A percentile compares a stretch with the other conserved stretches of the same genome.
phyloP scores from a whole-genome alignment of 305 asterid species.

The Withania somnifera region DNA sequence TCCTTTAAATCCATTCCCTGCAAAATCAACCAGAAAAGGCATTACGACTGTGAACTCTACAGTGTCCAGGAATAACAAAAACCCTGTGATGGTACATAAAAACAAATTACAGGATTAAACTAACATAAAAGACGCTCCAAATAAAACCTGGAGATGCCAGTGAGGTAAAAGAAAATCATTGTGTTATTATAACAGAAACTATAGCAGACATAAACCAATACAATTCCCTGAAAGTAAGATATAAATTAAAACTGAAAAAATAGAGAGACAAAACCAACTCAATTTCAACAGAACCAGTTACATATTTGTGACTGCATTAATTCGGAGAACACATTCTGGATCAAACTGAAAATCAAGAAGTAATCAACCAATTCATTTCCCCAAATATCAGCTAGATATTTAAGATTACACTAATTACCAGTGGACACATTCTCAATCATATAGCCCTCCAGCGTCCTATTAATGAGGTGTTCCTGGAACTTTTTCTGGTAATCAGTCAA shows the following conservation, averaged over 20 bases:
- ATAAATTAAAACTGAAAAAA: neutral
- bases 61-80: neutral
- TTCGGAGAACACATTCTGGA: neutral
- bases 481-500: conserved; percentile 73
- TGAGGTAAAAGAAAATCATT: neutral
- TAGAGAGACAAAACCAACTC: neutral
- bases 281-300: neutral
- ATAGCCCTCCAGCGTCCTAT: conserved; percentile 65
- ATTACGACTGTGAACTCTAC: neutral
- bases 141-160: neutral
- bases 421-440: conserved; percentile 28
- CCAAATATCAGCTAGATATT: neutral
- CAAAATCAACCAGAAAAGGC: conserved; percentile 9
- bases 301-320: neutral
- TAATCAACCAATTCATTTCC: neutral
- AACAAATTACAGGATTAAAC: neutral
- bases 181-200: neutral
- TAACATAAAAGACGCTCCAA: neutral
- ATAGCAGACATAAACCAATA: neutral
- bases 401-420: conserved; percentile 26
- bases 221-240: neutral
- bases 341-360: neutral
- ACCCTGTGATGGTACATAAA: neutral
- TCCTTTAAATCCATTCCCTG: conserved; percentile 65
- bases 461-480: conserved; percentile 78